Conservation (phyloP, 768 basidiomycete genomes). For the Suillus hirtellus region DNA sequence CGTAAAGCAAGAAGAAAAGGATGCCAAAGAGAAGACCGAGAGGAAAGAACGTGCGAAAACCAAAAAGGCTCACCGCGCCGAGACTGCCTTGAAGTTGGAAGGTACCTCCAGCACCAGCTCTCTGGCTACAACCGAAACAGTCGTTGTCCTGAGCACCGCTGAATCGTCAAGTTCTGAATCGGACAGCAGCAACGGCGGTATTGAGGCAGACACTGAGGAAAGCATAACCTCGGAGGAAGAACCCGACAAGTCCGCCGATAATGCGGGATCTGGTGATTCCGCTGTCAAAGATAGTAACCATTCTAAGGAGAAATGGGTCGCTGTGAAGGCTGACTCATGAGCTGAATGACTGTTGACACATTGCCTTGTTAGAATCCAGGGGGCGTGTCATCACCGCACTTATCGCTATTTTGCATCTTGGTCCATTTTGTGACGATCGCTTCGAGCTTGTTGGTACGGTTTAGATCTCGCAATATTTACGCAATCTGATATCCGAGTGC, state of each 20-base stretch:
- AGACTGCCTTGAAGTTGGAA: conserved; percentile 32
- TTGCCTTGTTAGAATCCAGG: conserved; percentile 3
- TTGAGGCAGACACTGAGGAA: conserved; percentile 76
- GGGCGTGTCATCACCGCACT: background rate
- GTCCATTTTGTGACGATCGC: conserved; percentile 19
- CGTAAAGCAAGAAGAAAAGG: conserved; percentile 44
- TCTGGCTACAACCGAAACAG: conserved; percentile 17
- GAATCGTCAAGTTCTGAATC: conserved; percentile 55
- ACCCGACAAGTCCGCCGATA: conserved; percentile 41
- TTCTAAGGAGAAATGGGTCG: conserved; percentile 73
- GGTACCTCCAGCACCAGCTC: conserved; percentile 16
- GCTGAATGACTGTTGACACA: background rate
- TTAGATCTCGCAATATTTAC: conserved; percentile 24
- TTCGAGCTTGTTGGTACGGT: conserved; percentile 22
- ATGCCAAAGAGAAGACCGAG: conserved; percentile 54
- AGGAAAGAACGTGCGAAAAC: conserved; percentile 58
- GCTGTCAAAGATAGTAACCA: conserved; percentile 26
- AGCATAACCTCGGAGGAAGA: conserved; percentile 76
- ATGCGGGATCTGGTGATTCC: conserved; percentile 10
- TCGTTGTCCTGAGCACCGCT: conserved; percentile 30
- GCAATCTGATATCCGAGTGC: conserved; percentile 4
- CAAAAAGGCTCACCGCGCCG: conserved; percentile 45
- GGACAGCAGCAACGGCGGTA: conserved; percentile 56
- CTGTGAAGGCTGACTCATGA: conserved; percentile 56
- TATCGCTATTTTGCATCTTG: conserved; percentile 16